A percentile compares a stretch with the other conserved stretches of the same genome.
Evolutionary conservation across 2,329 filamentous ascomycete genomes (phyloP).

Genomic region (Aspergillus texensis): DNA sequence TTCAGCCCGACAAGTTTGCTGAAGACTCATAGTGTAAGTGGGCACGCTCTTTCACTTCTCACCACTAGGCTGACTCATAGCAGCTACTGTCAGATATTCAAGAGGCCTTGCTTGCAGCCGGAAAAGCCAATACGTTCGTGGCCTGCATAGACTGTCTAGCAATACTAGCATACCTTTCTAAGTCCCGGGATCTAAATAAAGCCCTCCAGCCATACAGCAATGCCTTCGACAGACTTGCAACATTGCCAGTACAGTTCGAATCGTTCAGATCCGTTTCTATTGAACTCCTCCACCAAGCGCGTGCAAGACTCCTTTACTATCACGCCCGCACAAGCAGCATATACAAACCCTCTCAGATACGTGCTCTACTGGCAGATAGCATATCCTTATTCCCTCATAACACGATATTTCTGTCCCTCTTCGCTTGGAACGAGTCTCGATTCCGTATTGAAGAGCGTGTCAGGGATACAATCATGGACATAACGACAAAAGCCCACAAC

Average conservation of each 20-base stretch:
- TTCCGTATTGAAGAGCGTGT: slow-evolving; percentile 77
- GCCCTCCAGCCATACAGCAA: slow-evolving; percentile 46
- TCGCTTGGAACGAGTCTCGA: slow-evolving; percentile 72
- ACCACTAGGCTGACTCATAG: slow-evolving; percentile 51
- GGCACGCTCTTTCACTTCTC: slow-evolving; percentile 1
- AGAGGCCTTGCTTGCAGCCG: slow-evolving; percentile 59
- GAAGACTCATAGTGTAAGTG: slow-evolving; percentile 44
- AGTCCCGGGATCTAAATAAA: slow-evolving; percentile 33
- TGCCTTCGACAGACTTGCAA: slow-evolving; percentile 46
- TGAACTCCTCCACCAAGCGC: slow-evolving; percentile 71
- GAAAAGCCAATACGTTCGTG: slow-evolving; percentile 53
- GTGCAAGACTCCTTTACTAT: slow-evolving; percentile 66
- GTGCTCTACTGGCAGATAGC: slow-evolving; percentile 62
- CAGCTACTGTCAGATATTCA: slow-evolving; percentile 58
- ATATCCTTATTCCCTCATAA: slow-evolving; percentile 72
- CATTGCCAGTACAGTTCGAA: slow-evolving; percentile 45
- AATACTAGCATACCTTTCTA: slow-evolving; percentile 68
- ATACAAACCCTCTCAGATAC: slow-evolving; percentile 69
- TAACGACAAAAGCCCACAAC: slow-evolving; percentile 26
- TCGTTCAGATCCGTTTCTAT: slow-evolving; percentile 36
- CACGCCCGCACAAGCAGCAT: slow-evolving; percentile 65
- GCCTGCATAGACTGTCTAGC: slow-evolving; percentile 64
- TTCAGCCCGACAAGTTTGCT: slow-evolving; percentile 39
- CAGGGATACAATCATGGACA: slow-evolving; percentile 61
- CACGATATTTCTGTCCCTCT: slow-evolving; percentile 71